Evolutionary conservation across 257 asterid species (phyloP), one percentile per base, ranked within the genome.

Genomic region (Przewalskia tangutica): DNA sequence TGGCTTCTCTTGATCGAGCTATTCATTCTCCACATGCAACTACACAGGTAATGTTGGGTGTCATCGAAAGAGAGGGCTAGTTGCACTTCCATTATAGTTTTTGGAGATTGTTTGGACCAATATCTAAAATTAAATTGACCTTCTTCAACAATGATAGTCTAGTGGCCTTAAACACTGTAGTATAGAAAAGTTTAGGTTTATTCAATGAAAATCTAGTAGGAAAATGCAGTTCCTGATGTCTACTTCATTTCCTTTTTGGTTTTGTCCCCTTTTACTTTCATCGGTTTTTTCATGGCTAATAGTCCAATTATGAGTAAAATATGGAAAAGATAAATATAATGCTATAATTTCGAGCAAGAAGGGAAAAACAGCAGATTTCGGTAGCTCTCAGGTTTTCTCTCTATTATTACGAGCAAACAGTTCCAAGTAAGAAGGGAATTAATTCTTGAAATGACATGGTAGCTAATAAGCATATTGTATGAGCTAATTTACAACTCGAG

Each of bases 1-100:
- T 95, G 36, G 93, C 98, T 84, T 94, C 97, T 76, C 97, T 95
- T 85, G 99, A 95, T 88, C 95, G 95, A 56, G 95, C 94, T 81
- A 95, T 95, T 88, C 92, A 95, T 92, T 94, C 99, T 84, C 97
- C 97, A 38, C 98, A 94, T 90, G 99, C 99, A 78, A 87, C 98
- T 81, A 91, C 98, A 40, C 99, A 92, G 97, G 99, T 94, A 85
- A 79, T 46, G 32, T 77, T 62, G 55, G 81, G 82, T 63, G 54
- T 67, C 81, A 68, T 78, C 67, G 14, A 23, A 80, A 50, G 64
- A 48, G 48, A 73, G 40, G 59, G 59, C 20, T 6, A 46, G 20
- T 71, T 71, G 18, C 40, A 46, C 79, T 71, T 46, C 38, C 18
- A 20, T 46, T 50, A 46, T 46, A 44, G 56, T 44, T 71, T 46